Percentiles rank a stretch among this genome's conserved stretches.
Conservation (phyloP, 768 basidiomycete genomes). For the Jaapia argillacea region DNA sequence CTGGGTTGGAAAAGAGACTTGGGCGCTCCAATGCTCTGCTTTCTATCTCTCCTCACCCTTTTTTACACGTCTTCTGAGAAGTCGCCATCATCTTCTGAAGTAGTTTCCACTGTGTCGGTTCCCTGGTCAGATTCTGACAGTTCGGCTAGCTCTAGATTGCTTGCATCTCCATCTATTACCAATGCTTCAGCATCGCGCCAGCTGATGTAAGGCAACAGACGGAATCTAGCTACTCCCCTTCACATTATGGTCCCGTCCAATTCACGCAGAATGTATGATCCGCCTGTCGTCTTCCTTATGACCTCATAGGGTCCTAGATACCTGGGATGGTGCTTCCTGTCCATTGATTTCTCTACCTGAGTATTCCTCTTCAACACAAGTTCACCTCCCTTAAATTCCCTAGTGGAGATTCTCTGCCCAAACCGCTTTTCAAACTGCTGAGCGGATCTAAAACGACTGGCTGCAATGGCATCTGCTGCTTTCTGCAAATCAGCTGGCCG, state of each 20-base stretch:
- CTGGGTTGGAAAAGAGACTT: too few species aligned
- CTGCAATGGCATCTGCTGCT: conserved; percentile 9
- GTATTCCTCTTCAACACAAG: conserved; percentile 27
- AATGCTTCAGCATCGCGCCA: background rate
- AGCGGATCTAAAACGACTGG: conserved; percentile 11
- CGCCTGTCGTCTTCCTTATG: conserved; percentile 11
- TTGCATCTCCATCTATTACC: too few species aligned
- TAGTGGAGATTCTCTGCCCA: conserved; percentile 10
- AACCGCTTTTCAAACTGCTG: conserved; percentile 17
- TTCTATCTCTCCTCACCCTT: too few species aligned
- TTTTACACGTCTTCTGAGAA: too few species aligned
- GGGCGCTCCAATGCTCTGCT: too few species aligned
- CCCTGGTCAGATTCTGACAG: too few species aligned
- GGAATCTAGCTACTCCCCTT: conserved; percentile 6
- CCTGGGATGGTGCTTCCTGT: too few species aligned
- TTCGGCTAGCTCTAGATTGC: too few species aligned
- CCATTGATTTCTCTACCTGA: too few species aligned
- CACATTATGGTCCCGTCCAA: conserved; percentile 4
- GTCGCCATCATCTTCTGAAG: too few species aligned
- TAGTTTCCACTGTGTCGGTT: too few species aligned
- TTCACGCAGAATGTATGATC: conserved; percentile 9
- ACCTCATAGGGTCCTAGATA: conserved; percentile 31
- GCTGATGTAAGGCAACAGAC: conserved; percentile 4
- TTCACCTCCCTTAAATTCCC: conserved; percentile 18
- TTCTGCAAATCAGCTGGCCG: conserved; percentile 12